Conservation (phyloP, 345 rosid genomes). For the Litchi chinensis region DNA sequence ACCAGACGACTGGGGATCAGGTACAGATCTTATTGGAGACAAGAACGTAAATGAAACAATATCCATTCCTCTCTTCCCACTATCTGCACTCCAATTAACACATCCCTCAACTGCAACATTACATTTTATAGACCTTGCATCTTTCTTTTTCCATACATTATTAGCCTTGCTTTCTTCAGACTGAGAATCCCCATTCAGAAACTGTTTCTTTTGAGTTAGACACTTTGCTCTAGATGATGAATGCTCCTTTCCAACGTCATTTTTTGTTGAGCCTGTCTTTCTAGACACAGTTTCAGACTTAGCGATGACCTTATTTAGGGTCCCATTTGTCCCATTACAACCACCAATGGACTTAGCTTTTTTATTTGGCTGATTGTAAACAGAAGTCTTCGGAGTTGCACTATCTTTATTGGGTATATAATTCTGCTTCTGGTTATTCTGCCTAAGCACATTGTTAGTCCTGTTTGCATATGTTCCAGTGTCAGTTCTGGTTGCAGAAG, state of each 20-base stretch:
- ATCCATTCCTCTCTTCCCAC: slow-evolving; percentile 55
- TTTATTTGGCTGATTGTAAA: slow-evolving; percentile 40
- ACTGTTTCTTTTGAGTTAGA: slow-evolving; percentile 43
- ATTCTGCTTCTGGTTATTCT: slow-evolving; percentile 81
- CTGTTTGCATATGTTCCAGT: slow-evolving; percentile 23
- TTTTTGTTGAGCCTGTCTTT: slow-evolving; percentile 31
- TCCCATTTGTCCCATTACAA: slow-evolving; percentile 38
- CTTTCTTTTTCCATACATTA: slow-evolving; percentile 37
- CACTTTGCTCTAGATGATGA: slow-evolving; percentile 43
- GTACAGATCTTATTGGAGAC: slow-evolving; percentile 59
- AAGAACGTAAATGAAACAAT: slow-evolving; percentile 89
- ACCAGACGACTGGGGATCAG: slow-evolving; percentile 38
- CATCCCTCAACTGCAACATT: slow-evolving; percentile 42
- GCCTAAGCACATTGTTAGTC: slow-evolving; percentile 49
- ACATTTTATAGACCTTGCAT: slow-evolving; percentile 45
- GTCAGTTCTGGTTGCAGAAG: slow-evolving; percentile 27
- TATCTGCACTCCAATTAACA: slow-evolving; percentile 29
- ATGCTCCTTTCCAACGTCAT: slow-evolving; percentile 38
- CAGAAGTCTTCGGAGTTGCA: slow-evolving; percentile 39
- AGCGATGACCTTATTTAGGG: slow-evolving; percentile 37
- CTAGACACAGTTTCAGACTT: slow-evolving; percentile 43
- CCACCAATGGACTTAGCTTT: slow-evolving; percentile 37
- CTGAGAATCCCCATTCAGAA: slow-evolving; percentile 34
- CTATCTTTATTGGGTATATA: slow-evolving; percentile 31
- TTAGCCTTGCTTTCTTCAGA: slow-evolving; percentile 35